Conservation (phyloP, 169 alveolate genomes). For the Eimeria maxima region DNA sequence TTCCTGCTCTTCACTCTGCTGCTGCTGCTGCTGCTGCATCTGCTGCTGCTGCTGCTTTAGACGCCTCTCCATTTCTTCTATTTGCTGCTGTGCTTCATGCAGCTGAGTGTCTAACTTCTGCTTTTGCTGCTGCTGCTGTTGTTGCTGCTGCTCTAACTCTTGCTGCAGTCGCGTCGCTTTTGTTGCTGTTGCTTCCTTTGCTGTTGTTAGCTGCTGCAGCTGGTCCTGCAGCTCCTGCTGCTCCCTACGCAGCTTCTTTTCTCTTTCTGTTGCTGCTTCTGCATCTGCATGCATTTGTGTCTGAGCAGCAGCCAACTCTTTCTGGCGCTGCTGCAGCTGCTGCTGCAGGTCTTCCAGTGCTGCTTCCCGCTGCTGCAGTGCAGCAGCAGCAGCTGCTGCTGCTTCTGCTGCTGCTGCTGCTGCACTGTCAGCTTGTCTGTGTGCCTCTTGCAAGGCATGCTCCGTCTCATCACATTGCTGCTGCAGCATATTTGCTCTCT, state of each 20-base stretch:
- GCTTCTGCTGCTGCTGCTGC: constrained; percentile 49
- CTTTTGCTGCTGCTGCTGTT: constrained; percentile 55
- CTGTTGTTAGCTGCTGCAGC: constrained; percentile 5
- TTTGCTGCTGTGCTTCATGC: constrained; percentile 17
- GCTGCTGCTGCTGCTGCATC: constrained; percentile 40
- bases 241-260: neutral
- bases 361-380: constrained; percentile 35
- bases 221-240: constrained; percentile 43
- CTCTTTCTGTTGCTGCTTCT: constrained; percentile 56
- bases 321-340: constrained; percentile 79
- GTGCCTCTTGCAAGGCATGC: constrained; percentile 23
- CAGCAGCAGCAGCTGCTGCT: constrained; percentile 61
- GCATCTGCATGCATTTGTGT: neutral
- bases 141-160: constrained; percentile 24
- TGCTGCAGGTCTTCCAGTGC: constrained; percentile 53
- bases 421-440: neutral
- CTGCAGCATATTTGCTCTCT: constrained; percentile 24
- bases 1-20: constrained; percentile 9
- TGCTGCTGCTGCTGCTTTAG: constrained; percentile 26
- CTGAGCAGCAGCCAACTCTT: neutral
- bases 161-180: constrained; percentile 41
- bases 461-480: constrained; percentile 48
- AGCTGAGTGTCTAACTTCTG: constrained; percentile 4
- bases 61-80: constrained; percentile 8
- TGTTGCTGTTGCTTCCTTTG: constrained; percentile 5